phyloP scores from a whole-genome alignment of 1,284 basidiomycete genomes.

The Somion occarium region DNA sequence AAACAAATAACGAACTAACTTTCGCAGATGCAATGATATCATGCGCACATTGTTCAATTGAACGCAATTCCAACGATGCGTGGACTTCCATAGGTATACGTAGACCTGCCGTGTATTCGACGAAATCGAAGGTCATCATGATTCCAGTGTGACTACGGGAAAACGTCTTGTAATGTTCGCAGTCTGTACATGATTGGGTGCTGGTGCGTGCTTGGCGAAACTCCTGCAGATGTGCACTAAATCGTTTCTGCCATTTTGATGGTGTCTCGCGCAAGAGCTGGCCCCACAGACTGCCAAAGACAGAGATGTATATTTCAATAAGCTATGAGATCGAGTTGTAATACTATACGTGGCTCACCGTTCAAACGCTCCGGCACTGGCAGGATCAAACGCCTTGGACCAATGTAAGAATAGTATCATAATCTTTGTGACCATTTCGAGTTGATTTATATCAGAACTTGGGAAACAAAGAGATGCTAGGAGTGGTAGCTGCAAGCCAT shows the following conservation, averaged over 20 bases:
- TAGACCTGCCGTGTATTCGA: conserved; percentile 49
- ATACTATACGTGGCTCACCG: conserved; percentile 23
- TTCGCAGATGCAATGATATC: conserved; percentile 45
- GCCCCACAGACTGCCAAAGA: conserved; percentile 7
- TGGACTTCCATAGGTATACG: conserved; percentile 30
- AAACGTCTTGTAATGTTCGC: conserved; percentile 39
- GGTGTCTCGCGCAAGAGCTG: conserved; percentile 16
- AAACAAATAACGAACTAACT: conserved; percentile 31
- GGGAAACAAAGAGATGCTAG: conserved; percentile 55
- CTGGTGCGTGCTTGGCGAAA: conserved; percentile 23
- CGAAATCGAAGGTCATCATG: conserved; percentile 45
- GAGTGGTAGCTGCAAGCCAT: conserved; percentile 43
- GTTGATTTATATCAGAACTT: conserved; percentile 48
- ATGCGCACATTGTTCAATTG: conserved; percentile 34
- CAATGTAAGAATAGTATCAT: conserved; percentile 36
- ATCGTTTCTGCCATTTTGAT: conserved; percentile 25
- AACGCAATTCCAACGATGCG: conserved; percentile 27
- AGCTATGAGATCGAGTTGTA: too few species aligned
- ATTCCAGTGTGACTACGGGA: conserved; percentile 45
- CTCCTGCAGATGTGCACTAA: conserved; percentile 23
- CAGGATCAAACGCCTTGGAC: conserved; percentile 12
- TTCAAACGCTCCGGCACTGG: conserved; percentile 16
- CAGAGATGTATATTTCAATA: not conserved
- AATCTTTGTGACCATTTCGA: conserved; percentile 47
- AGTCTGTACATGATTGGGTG: conserved; percentile 32